These are phyloP conservation scores for Alternaria sp. DNA, from an alignment of 2,329 filamentous ascomycete species.

Conservation along the genomic window DNA sequence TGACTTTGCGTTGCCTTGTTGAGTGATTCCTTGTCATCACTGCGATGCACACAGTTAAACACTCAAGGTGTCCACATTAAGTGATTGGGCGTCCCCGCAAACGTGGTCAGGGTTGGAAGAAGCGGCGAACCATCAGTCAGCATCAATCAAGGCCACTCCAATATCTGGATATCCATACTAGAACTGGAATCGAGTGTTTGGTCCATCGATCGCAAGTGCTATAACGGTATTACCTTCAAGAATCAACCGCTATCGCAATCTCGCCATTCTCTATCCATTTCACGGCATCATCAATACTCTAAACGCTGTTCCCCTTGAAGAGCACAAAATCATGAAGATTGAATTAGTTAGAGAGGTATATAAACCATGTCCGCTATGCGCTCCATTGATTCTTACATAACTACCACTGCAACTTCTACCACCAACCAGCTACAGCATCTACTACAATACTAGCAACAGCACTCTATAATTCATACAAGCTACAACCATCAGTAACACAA, in stretches of 20 bases:
- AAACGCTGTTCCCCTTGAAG: neutral
- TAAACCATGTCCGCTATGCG: neutral
- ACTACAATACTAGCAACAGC: neutral
- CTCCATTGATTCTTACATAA: neutral
- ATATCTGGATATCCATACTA: neutral
- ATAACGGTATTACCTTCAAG: neutral
- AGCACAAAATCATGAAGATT: neutral
- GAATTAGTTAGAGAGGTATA: neutral
- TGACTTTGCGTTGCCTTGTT: neutral
- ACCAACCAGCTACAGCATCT: neutral
- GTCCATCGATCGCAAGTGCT: neutral
- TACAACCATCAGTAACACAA: neutral
- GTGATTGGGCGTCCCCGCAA: no score
- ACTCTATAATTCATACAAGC: neutral
- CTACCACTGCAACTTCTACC: neutral
- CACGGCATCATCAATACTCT: neutral
- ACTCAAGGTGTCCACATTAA: neutral
- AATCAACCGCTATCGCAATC: neutral
- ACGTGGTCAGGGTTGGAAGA: neutral
- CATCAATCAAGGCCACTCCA: neutral
- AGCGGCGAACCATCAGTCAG: neutral
- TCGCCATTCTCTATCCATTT: neutral
- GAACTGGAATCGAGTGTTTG: neutral
- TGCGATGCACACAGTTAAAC: no score
- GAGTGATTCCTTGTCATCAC: neutral